These are phyloP conservation scores for Myriosclerotinia curreyana DNA, from an alignment of 2,329 filamentous ascomycete species.

Conservation along the genomic window DNA sequence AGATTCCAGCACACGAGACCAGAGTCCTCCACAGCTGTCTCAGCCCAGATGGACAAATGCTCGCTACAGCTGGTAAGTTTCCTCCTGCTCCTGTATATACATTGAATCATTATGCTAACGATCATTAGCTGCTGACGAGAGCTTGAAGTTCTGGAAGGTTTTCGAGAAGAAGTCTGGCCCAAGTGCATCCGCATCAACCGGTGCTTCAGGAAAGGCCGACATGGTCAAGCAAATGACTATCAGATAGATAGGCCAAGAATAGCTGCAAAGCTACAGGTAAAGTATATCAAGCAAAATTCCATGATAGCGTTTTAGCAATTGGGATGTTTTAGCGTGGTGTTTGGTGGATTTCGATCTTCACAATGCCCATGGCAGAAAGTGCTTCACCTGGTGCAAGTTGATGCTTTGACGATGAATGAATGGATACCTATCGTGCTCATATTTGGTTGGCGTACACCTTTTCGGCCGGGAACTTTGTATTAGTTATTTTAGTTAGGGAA, in stretches of 20 bases:
- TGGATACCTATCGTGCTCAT: slow-evolving; percentile 22
- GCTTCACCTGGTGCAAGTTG: slow-evolving; percentile 41
- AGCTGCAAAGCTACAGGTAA: slow-evolving; percentile 35
- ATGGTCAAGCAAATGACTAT: slow-evolving; percentile 96
- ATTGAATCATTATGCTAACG: slow-evolving; percentile 36
- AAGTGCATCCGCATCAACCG: slow-evolving; percentile 61
- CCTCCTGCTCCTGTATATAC: background rate
- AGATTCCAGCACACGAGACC: slow-evolving; percentile 97
- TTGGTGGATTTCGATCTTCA: slow-evolving; percentile 43
- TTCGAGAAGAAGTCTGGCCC: slow-evolving; percentile 96
- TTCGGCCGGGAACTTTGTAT: slow-evolving; percentile 19
- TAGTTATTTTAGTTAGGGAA: slow-evolving; percentile 13
- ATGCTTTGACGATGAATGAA: slow-evolving; percentile 37
- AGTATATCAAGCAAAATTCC: slow-evolving; percentile 39
- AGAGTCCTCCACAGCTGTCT: slow-evolving; percentile 94
- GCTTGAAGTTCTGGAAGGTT: slow-evolving; percentile 99
- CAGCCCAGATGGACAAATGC: slow-evolving; percentile 96
- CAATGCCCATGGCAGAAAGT: slow-evolving; percentile 51
- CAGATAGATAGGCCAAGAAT: slow-evolving; percentile 52
- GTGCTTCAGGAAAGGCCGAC: slow-evolving; percentile 73
- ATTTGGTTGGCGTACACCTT: slow-evolving; percentile 9
- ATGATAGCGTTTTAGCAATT: slow-evolving; percentile 45
- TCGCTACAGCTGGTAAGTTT: slow-evolving; percentile 78
- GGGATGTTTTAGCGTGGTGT: slow-evolving; percentile 52
- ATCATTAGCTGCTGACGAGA: slow-evolving; percentile 78